These are phyloP conservation scores for Euphorbia schlechtendalii DNA, from an alignment of 441 rosid genomes.

Conservation along the genomic window DNA sequence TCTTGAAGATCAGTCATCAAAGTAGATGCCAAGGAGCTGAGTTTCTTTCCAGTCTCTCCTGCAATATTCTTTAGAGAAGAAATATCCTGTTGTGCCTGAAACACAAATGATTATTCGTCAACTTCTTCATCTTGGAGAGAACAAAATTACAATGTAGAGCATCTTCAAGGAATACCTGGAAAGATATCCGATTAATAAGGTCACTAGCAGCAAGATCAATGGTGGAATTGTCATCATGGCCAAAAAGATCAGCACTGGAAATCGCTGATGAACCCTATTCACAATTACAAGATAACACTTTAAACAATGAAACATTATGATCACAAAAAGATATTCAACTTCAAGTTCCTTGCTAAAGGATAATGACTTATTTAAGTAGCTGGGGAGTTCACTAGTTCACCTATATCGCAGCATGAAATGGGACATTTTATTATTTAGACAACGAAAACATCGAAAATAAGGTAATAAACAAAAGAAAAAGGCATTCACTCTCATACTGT, in stretches of 20 bases:
- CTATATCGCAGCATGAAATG: no score
- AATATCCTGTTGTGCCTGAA: constrained; percentile 93
- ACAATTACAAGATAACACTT: not conserved
- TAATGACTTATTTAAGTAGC: not conserved
- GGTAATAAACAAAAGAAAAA: not conserved
- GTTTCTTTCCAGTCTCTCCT: constrained; percentile 88
- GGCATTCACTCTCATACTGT: not conserved
- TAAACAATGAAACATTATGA: not conserved
- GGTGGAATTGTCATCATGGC: constrained; percentile 43
- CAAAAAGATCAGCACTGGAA: constrained; percentile 93
- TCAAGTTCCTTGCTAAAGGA: not conserved
- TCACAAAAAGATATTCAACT: not conserved
- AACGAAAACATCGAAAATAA: no score
- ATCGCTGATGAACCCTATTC: constrained; percentile 74
- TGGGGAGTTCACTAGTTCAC: not conserved
- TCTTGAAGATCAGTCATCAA: constrained; percentile 84
- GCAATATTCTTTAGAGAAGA: constrained; percentile 82
- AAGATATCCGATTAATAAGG: constrained; percentile 76
- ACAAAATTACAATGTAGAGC: no score
- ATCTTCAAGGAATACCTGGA: constrained; percentile 82
- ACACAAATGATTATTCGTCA: no score
- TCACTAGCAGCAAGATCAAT: constrained; percentile 82
- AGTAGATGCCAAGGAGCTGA: constrained; percentile 68
- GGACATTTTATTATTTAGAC: no score
- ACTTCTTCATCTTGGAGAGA: no score